phyloP scores from a whole-genome alignment of 2,329 filamentous ascomycete species.

The Aspergillaceae sp. region DNA sequence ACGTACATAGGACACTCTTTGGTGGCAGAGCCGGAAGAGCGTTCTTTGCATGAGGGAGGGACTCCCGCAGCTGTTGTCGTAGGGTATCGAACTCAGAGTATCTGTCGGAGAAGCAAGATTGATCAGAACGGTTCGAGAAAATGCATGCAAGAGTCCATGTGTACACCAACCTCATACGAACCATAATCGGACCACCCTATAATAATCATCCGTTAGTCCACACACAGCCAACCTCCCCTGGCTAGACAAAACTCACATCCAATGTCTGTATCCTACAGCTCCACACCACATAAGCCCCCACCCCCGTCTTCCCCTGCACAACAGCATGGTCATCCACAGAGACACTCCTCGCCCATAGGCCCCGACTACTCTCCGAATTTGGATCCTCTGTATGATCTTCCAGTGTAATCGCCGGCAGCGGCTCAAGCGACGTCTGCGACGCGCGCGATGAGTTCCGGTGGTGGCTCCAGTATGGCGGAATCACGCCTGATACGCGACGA shows the following conservation, averaged over 20 bases:
- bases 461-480: slow-evolving; percentile 41
- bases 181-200: slow-evolving; percentile 49
- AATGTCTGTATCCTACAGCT: slow-evolving; percentile 82
- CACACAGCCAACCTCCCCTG: neutral
- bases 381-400: slow-evolving; percentile 57
- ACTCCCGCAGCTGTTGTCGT: slow-evolving; percentile 60
- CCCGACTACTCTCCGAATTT: slow-evolving; percentile 46
- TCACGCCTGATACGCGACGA: slow-evolving; percentile 23
- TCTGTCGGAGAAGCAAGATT: slow-evolving; percentile 28
- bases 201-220: slow-evolving; percentile 9
- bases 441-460: slow-evolving; percentile 33
- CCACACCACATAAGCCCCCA: slow-evolving; percentile 94
- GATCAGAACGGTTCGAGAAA: no score
- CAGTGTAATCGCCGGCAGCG: slow-evolving; percentile 46
- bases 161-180: slow-evolving; percentile 47
- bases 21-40: slow-evolving; percentile 86
- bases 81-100: slow-evolving; percentile 94
- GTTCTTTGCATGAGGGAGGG: slow-evolving; percentile 74
- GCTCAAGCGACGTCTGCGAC: slow-evolving; percentile 31
- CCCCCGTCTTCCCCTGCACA: slow-evolving; percentile 49
- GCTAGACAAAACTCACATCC: slow-evolving; percentile 51
- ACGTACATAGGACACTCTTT: slow-evolving; percentile 78
- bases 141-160: neutral
- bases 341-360: slow-evolving; percentile 55
- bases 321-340: slow-evolving; percentile 55